Percentiles rank a stretch among this genome's conserved stretches.
Conservation (phyloP, 169 alveolate genomes). For the Plasmodium vinckei region DNA sequence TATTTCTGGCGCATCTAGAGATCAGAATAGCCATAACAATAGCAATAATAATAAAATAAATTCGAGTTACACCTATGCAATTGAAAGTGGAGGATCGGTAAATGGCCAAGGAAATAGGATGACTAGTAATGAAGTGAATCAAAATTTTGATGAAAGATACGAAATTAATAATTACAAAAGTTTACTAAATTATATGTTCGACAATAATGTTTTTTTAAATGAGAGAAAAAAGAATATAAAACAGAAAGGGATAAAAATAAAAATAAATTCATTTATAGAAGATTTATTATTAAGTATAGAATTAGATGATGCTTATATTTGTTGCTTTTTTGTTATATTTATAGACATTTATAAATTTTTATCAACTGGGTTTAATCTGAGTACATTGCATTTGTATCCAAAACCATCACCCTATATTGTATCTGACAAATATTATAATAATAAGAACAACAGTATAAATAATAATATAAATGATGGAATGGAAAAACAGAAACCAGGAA, state of each 20-base stretch:
- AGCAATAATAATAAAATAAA: not conserved
- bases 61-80: not conserved
- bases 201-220: conserved; percentile 68
- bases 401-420: conserved; percentile 77
- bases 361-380: conserved; percentile 54
- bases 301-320: conserved; percentile 75
- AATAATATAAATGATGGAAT: not conserved
- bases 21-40: not conserved
- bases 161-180: conserved; percentile 27
- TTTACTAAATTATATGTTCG: conserved; percentile 51
- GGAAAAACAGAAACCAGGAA: not conserved
- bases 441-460: conserved; percentile 5
- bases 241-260: conserved; percentile 75
- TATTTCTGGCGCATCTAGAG: not conserved
- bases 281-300: conserved; percentile 60
- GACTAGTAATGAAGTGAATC: not conserved
- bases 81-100: not conserved
- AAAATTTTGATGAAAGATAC: not conserved
- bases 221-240: conserved; percentile 64
- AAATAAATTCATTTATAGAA: conserved; percentile 71
- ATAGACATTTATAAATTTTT: conserved; percentile 70
- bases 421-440: conserved; percentile 22
- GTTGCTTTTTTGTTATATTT: conserved; percentile 64
- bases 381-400: conserved; percentile 75
- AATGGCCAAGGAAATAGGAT: not conserved